Percentiles rank a stretch among this genome's conserved stretches.
phyloP scores from a whole-genome alignment of 1,284 basidiomycete genomes.

The Sporisorium graminicola region DNA sequence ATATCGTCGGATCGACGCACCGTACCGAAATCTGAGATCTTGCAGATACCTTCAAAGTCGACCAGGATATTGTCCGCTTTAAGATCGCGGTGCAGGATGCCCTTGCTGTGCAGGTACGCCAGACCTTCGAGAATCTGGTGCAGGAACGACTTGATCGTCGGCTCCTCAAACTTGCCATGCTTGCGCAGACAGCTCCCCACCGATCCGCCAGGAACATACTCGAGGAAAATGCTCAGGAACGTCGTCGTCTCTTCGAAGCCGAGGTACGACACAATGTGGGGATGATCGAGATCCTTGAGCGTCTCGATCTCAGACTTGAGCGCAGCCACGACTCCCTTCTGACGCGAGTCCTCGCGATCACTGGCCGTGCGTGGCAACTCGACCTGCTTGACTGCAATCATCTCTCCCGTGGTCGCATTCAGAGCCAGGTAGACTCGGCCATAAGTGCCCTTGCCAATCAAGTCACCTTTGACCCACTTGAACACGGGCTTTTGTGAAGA shows the following conservation, averaged over 20 bases:
- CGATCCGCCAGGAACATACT: constrained; percentile 85
- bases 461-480: constrained; percentile 97
- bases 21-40: constrained; percentile 92
- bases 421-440: constrained; percentile 95
- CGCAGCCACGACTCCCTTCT: constrained; percentile 87
- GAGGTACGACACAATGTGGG: constrained; percentile 96
- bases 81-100: constrained; percentile 94
- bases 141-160: constrained; percentile 92
- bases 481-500: constrained; percentile 75
- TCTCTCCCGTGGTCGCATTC: constrained; percentile 97
- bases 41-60: constrained; percentile 91
- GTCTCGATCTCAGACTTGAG: constrained; percentile 92
- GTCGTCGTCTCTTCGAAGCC: constrained; percentile 88
- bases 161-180: constrained; percentile 91
- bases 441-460: constrained; percentile 96
- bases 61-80: constrained; percentile 99
- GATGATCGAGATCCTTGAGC: constrained; percentile 94
- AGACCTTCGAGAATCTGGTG: constrained; percentile 91
- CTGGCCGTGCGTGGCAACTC: constrained; percentile 90
- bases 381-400: constrained; percentile 99
- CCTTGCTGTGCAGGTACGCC: constrained; percentile 89
- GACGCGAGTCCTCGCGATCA: constrained; percentile 88
- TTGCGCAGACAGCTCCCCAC: constrained; percentile 92
- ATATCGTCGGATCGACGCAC: constrained; percentile 76
- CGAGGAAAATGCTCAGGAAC: constrained; percentile 94